Evolutionary conservation across 176 grass and related monocot genomes (phyloP).

Genomic region (Raddia distichophylla): DNA sequence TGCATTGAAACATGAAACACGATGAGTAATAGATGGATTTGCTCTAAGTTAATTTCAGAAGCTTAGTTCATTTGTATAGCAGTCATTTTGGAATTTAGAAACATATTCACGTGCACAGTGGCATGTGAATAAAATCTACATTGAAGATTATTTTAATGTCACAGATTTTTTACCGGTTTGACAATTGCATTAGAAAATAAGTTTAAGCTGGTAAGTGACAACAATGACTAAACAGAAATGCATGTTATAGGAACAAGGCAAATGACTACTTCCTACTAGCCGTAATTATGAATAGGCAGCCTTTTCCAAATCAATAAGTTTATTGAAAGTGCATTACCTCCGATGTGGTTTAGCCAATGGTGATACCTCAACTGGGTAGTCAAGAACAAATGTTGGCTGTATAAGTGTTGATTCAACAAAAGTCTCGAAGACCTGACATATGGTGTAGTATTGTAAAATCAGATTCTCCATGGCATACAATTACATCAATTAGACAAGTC

Average conservation of each 20-base stretch:
- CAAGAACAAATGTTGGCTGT: slow-evolving; percentile 98
- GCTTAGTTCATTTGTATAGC: slow-evolving; percentile 11
- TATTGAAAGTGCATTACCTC: slow-evolving; percentile 53
- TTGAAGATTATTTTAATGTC: not conserved
- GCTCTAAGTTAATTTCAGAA: slow-evolving; percentile 1
- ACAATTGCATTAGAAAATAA: slow-evolving; percentile 16
- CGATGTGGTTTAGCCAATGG: slow-evolving; percentile 93
- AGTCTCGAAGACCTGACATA: slow-evolving; percentile 89
- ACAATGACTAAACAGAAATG: slow-evolving; percentile 16
- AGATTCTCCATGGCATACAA: slow-evolving; percentile 1
- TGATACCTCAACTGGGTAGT: slow-evolving; percentile 97
- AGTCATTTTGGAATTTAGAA: not conserved
- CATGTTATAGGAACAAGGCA: not conserved
- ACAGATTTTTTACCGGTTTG: not conserved
- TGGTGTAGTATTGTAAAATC: slow-evolving; percentile 28
- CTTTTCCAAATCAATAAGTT: slow-evolving; percentile 24
- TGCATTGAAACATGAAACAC: not conserved
- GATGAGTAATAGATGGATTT: not conserved
- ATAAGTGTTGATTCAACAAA: slow-evolving; percentile 87
- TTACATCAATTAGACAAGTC: slow-evolving; percentile 23
- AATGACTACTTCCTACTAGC: not conserved
- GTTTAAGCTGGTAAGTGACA: not conserved
- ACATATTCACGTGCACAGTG: slow-evolving; percentile 3
- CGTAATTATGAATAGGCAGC: slow-evolving; percentile 10
- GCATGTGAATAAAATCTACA: not conserved